These are phyloP conservation scores for Harringtonia aguacate DNA, from an alignment of 2,329 filamentous ascomycete genomes.

Conservation along the genomic window DNA sequence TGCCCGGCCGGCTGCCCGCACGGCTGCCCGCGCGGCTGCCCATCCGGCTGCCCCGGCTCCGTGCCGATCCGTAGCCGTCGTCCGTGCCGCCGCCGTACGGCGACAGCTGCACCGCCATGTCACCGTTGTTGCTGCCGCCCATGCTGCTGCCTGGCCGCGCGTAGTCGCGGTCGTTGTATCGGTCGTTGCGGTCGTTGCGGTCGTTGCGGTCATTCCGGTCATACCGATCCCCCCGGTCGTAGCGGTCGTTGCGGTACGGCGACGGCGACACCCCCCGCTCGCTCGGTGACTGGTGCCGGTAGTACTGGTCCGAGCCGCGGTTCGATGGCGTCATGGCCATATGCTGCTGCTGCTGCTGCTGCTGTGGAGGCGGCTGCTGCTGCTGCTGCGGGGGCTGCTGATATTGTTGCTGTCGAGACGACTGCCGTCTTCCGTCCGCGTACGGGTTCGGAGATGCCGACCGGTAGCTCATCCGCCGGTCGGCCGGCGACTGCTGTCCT, in stretches of 20 bases:
- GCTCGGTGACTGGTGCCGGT: conserved; percentile 40
- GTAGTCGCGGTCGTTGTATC: conserved; percentile 20
- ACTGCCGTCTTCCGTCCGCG: conserved; percentile 24
- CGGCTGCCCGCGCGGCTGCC: conserved; percentile 37
- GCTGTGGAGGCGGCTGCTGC: conserved; percentile 23
- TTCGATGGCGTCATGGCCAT: conserved; percentile 20
- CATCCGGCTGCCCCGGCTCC: conserved; percentile 38
- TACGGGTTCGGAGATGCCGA: conserved; percentile 49
- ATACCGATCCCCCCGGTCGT: conserved; percentile 14
- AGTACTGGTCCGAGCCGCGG: conserved; percentile 40
- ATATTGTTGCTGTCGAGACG: conserved; percentile 19
- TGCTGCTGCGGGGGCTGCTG: conserved; percentile 18
- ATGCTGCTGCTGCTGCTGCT: conserved; percentile 18
- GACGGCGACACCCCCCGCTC: conserved; percentile 38
- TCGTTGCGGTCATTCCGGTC: background rate
- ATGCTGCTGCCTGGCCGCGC: conserved; percentile 39
- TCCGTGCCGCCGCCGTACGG: conserved; percentile 25
- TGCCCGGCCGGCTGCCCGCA: conserved; percentile 34
- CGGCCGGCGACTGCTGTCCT: conserved; percentile 15
- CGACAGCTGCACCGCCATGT: conserved; percentile 61
- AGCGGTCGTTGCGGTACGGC: conserved; percentile 24
- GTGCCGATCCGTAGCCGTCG: conserved; percentile 48
- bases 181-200: too few relatives aligned
- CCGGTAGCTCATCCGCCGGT: conserved; percentile 23
- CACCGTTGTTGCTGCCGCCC: conserved; percentile 24